Evolutionary conservation across 2,329 filamentous ascomycete species (phyloP).

Genomic region (Sphaerulina vaccinii): DNA sequence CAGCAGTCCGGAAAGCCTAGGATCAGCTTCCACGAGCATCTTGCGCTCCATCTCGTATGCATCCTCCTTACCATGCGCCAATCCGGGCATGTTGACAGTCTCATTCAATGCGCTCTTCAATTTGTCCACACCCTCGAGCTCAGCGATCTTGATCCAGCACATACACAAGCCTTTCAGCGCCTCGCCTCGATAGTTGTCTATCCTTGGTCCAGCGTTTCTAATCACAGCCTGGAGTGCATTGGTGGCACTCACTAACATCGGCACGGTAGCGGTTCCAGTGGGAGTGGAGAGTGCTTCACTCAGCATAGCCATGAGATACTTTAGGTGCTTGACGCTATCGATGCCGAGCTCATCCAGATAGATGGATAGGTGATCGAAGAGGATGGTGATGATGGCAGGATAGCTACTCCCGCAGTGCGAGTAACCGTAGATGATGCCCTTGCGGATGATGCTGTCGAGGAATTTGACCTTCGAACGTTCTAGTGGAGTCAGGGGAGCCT

Average conservation of each 20-base stretch:
- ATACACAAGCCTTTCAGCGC: conserved; percentile 58
- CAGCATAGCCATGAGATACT: conserved; percentile 67
- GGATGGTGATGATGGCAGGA: conserved; percentile 55
- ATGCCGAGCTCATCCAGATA: conserved; percentile 61
- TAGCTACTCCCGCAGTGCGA: conserved; percentile 58
- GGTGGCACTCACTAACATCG: conserved; percentile 54
- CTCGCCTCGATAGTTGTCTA: conserved; percentile 62
- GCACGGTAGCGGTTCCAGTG: conserved; percentile 66
- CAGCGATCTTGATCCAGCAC: conserved; percentile 37
- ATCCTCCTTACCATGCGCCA: conserved; percentile 27
- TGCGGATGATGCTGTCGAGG: conserved; percentile 47
- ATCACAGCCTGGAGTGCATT: conserved; percentile 59
- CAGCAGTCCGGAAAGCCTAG: conserved; percentile 32
- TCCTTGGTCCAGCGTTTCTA: conserved; percentile 66
- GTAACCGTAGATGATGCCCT: conserved; percentile 46
- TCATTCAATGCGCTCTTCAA: conserved; percentile 25
- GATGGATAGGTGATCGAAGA: conserved; percentile 53
- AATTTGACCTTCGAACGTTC: conserved; percentile 38
- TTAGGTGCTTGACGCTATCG: conserved; percentile 65
- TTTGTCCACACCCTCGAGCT: neutral
- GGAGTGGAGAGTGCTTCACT: conserved; percentile 67
- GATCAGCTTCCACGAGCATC: conserved; percentile 33
- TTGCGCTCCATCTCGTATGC: conserved; percentile 30
- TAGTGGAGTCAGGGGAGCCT: conserved; percentile 33
- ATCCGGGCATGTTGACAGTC: conserved; percentile 30